These are phyloP conservation scores for Notholithocarpus densiflorus DNA, from an alignment of 306 rosid species.

Conservation along the genomic window DNA sequence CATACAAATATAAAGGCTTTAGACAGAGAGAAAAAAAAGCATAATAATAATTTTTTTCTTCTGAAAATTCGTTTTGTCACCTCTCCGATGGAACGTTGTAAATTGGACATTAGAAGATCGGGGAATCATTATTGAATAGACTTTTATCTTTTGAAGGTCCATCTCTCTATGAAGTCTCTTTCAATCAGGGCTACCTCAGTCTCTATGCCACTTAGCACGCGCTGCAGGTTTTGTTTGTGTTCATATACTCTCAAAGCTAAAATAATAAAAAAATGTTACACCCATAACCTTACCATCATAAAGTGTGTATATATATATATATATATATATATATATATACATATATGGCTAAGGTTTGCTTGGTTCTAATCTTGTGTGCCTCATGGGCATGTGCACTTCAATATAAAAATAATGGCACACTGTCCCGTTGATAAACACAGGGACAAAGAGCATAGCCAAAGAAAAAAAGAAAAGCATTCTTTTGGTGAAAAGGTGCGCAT, in stretches of 20 bases:
- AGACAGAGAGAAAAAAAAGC: neutral
- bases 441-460: neutral
- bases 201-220: constrained; percentile 25
- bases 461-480: neutral
- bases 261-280: neutral
- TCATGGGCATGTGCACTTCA: constrained; percentile 28
- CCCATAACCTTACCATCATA: constrained; percentile 6
- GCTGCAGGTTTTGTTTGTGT: constrained; percentile 16
- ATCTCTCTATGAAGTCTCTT: neutral
- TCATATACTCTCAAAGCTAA: neutral
- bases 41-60: neutral
- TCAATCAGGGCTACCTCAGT: constrained; percentile 8
- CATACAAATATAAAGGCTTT: neutral
- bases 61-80: constrained; percentile 21
- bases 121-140: neutral
- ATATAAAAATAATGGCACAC: neutral
- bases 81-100: constrained; percentile 26
- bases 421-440: constrained; percentile 7
- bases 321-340: no score
- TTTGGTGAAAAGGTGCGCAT: constrained; percentile 28
- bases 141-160: neutral
- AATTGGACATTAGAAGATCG: constrained; percentile 17
- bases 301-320: neutral
- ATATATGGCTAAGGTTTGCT: neutral
- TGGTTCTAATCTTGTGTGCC: neutral